These are phyloP conservation scores for Glaciozyma martinii DNA, from an alignment of 768 basidiomycete species.

Conservation along the genomic window DNA sequence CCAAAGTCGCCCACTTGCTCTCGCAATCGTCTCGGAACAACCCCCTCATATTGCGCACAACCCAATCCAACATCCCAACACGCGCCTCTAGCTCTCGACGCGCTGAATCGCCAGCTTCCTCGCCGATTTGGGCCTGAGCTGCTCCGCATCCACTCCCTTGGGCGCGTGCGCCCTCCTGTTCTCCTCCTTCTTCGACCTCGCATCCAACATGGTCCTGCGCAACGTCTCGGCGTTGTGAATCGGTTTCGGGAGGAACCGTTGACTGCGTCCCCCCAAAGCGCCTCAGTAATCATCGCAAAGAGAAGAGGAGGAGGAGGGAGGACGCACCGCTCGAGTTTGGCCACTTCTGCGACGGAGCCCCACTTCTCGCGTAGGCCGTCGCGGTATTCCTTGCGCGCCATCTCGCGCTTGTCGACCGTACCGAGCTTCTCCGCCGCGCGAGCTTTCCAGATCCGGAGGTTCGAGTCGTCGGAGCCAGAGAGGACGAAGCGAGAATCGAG, in stretches of 20 bases:
- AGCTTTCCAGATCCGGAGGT: constrained; percentile 43
- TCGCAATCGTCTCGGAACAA: no score
- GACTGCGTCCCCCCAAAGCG: constrained; percentile 44
- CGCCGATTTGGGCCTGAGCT: constrained; percentile 80
- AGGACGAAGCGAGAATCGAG: constrained; percentile 60
- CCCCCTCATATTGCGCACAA: neutral
- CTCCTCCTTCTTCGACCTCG: constrained; percentile 83
- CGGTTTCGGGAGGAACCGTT: constrained; percentile 78
- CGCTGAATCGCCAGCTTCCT: constrained; percentile 74
- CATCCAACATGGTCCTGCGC: constrained; percentile 87
- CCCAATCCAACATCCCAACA: neutral
- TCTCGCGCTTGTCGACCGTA: constrained; percentile 77
- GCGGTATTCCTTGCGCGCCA: constrained; percentile 85
- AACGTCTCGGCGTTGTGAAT: constrained; percentile 78
- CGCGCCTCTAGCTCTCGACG: constrained; percentile 52
- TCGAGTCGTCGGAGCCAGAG: constrained; percentile 36
- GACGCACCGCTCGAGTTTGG: constrained; percentile 68
- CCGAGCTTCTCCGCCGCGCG: constrained; percentile 87
- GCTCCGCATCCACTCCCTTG: constrained; percentile 54
- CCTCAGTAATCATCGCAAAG: neutral
- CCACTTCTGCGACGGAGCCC: constrained; percentile 73
- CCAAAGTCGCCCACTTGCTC: no score
- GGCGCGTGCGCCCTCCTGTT: constrained; percentile 80
- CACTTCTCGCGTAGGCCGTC: constrained; percentile 78
- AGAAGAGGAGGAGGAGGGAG: no score